These are phyloP conservation scores for Agaricus bisporus DNA, from an alignment of 768 basidiomycete genomes.

Conservation along the genomic window DNA sequence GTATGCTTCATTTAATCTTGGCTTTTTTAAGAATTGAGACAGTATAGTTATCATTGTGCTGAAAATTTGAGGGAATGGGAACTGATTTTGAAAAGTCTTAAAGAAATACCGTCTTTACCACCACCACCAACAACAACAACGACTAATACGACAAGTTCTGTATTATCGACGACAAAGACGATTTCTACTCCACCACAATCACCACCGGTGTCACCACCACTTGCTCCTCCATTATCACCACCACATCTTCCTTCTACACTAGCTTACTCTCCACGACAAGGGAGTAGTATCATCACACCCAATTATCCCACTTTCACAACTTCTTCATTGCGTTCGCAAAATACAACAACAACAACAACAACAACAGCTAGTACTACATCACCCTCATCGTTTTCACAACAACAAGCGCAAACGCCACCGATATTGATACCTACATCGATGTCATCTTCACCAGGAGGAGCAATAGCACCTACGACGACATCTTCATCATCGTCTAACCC, in stretches of 20 bases:
- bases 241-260: too few relatives aligned
- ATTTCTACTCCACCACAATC: background rate
- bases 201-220: too few relatives aligned
- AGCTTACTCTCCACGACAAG: too few relatives aligned
- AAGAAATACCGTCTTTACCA: background rate
- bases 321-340: too few relatives aligned
- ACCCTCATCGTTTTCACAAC: background rate
- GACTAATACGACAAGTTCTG: background rate
- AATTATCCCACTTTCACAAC: background rate
- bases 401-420: background rate
- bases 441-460: background rate
- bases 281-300: background rate
- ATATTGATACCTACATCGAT: background rate
- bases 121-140: too few relatives aligned
- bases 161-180: background rate
- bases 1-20: background rate
- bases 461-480: background rate
- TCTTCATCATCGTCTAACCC: background rate
- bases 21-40: slow-evolving; percentile 2
- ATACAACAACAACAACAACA: too few relatives aligned
- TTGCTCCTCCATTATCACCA: too few relatives aligned
- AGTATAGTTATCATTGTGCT: slow-evolving; percentile 6
- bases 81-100: background rate
- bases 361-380: too few relatives aligned
- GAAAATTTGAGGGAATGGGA: slow-evolving; percentile 9